Conservation (phyloP, 2,329 filamentous ascomycete species). For the Fonsecaea nubica region DNA sequence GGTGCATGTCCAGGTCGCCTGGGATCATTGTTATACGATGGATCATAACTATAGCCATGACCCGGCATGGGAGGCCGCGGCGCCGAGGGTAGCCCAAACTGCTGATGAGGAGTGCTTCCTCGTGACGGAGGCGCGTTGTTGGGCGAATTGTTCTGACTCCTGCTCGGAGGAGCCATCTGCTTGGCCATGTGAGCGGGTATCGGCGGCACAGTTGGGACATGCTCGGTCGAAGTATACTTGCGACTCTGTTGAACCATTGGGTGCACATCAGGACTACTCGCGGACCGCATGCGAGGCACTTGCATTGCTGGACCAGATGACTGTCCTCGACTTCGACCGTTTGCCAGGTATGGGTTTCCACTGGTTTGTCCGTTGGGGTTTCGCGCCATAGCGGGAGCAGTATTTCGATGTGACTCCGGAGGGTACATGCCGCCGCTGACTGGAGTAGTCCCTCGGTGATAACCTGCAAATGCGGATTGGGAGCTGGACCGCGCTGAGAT, state of each 20-base stretch:
- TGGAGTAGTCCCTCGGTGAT: slow-evolving; percentile 75
- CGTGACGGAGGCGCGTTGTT: slow-evolving; percentile 70
- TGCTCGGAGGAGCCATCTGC: slow-evolving; percentile 67
- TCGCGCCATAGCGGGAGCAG: slow-evolving; percentile 84
- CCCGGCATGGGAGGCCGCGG: slow-evolving; percentile 35
- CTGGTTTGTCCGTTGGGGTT: slow-evolving; percentile 69
- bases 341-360: slow-evolving; percentile 66
- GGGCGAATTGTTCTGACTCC: slow-evolving; percentile 84
- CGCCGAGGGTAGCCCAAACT: slow-evolving; percentile 55
- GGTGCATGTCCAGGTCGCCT: slow-evolving; percentile 35
- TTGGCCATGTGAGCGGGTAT: slow-evolving; percentile 74
- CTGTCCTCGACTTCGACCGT: slow-evolving; percentile 51
- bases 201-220: slow-evolving; percentile 74
- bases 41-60: slow-evolving; percentile 39
- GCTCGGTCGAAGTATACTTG: slow-evolving; percentile 56
- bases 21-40: slow-evolving; percentile 31
- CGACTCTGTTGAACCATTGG: slow-evolving; percentile 61
- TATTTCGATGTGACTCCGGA: slow-evolving; percentile 77
- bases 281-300: slow-evolving; percentile 75
- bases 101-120: slow-evolving; percentile 71
- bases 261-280: slow-evolving; percentile 94
- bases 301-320: slow-evolving; percentile 23
- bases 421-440: slow-evolving; percentile 65
- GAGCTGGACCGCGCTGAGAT: slow-evolving; percentile 61
- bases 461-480: slow-evolving; percentile 73